Conservation (phyloP, 2,329 filamentous ascomycete species). For the Polytolypa hystricis region DNA sequence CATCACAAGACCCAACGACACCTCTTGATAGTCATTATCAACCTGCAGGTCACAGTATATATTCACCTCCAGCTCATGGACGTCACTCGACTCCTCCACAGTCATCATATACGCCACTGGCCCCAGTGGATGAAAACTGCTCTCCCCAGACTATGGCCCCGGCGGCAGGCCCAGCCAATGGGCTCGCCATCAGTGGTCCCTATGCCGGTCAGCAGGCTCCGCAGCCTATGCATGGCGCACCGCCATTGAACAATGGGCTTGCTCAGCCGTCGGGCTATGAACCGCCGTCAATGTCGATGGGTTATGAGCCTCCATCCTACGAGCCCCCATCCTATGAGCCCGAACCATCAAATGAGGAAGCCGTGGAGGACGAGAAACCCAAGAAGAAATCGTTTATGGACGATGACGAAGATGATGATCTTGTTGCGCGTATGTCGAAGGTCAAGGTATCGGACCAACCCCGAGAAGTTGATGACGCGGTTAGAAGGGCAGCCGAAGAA, state of each 20-base stretch:
- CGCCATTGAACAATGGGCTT: background rate
- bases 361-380: conserved; percentile 43
- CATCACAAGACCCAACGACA: conserved; percentile 27
- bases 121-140: conserved; percentile 29
- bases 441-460: conserved; percentile 60
- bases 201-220: conserved; percentile 8
- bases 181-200: conserved; percentile 1
- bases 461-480: conserved; percentile 70
- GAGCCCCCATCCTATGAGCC: conserved; percentile 21
- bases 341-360: conserved; percentile 41
- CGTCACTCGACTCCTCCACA: conserved; percentile 30
- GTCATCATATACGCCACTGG: conserved; percentile 27
- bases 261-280: conserved; percentile 23
- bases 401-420: conserved; percentile 62
- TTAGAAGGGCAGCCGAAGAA: conserved; percentile 68
- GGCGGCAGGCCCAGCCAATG: background rate
- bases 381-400: conserved; percentile 75
- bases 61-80: conserved; percentile 21
- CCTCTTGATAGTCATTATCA: conserved; percentile 25
- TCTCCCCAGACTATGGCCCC: conserved; percentile 15
- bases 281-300: conserved; percentile 18
- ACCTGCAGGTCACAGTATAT: conserved; percentile 16
- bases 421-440: conserved; percentile 42
- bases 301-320: conserved; percentile 25
- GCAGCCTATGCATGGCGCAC: conserved; percentile 3